Percentiles rank a stretch among this genome's conserved stretches.
Conservation (phyloP, 2,329 filamentous ascomycete species). For the Trichoderma aggressivum region DNA sequence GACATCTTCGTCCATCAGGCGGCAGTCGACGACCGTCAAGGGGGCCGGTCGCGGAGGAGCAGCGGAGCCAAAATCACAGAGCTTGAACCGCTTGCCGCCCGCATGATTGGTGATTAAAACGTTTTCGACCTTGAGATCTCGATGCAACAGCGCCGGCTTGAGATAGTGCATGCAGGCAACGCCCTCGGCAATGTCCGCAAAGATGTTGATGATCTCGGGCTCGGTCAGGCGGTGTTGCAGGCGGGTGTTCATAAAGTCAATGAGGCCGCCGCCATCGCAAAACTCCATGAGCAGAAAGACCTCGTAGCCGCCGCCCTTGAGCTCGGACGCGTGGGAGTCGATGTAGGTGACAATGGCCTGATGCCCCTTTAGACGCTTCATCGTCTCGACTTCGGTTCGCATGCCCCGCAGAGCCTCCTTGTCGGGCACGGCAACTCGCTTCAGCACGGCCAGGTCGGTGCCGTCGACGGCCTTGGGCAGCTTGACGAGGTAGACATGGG, state of each 20-base stretch:
- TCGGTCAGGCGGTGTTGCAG: conserved; percentile 95
- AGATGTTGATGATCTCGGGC: conserved; percentile 95
- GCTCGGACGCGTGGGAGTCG: conserved; percentile 93
- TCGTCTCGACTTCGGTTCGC: conserved; percentile 98
- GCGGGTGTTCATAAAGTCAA: conserved; percentile 99
- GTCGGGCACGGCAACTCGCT: conserved; percentile 93
- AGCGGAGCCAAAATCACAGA: conserved; percentile 96
- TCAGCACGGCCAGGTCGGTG: conserved; percentile 79
- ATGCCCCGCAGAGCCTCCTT: conserved; percentile 92
- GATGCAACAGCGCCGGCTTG: conserved; percentile 85
- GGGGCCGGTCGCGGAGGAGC: conserved; percentile 81
- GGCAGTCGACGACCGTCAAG: conserved; percentile 80
- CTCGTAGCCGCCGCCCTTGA: conserved; percentile 91
- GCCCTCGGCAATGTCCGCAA: conserved; percentile 91
- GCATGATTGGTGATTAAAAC: conserved; percentile 76
- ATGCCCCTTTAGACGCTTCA: conserved; percentile 99
- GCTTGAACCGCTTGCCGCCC: conserved; percentile 76
- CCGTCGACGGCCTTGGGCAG: conserved; percentile 73
- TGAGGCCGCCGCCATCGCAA: conserved; percentile 89
- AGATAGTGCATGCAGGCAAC: conserved; percentile 99
- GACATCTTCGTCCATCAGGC: conserved; percentile 92
- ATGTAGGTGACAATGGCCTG: conserved; percentile 96
- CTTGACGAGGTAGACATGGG: conserved; percentile 95
- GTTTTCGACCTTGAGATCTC: conserved; percentile 97
- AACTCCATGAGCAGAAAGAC: conserved; percentile 98